These are phyloP conservation scores for Pseudotulostoma volvatum DNA, from an alignment of 495 filamentous ascomycete species.

Conservation along the genomic window DNA sequence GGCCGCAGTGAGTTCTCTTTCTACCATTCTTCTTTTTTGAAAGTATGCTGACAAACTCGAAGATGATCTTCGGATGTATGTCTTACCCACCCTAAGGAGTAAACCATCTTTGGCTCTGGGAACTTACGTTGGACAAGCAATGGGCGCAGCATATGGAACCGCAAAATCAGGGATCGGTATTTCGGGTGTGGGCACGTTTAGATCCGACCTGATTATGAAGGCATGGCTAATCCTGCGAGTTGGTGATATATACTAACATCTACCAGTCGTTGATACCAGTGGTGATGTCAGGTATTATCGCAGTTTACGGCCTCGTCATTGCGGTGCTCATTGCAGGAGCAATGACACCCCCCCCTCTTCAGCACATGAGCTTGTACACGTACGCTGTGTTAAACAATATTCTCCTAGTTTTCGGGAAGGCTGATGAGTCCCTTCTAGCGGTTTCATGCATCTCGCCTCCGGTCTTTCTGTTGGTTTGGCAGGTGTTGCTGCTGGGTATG, in stretches of 20 bases:
- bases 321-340: constrained; percentile 85
- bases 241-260: constrained; percentile 2
- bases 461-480: constrained; percentile 86
- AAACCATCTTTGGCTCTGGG: background rate
- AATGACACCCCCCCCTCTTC: constrained; percentile 44
- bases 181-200: constrained; percentile 78
- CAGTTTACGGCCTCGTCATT: constrained; percentile 93
- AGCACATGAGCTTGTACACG: constrained; percentile 69
- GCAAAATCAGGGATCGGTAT: constrained; percentile 96
- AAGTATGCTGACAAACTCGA: constrained; percentile 14
- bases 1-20: constrained; percentile 60
- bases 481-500: constrained; percentile 90
- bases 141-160: constrained; percentile 92
- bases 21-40: constrained; percentile 1
- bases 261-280: constrained; percentile 77
- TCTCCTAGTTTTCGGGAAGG: constrained; percentile 2
- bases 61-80: constrained; percentile 87
- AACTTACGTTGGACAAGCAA: too few species aligned
- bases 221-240: constrained; percentile 22
- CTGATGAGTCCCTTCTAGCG: constrained; percentile 30
- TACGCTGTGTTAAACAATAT: constrained; percentile 15
- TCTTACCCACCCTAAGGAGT: constrained; percentile 2
- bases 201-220: constrained; percentile 98
- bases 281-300: constrained; percentile 99
- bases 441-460: constrained; percentile 83